Conservation (phyloP, 169 alveolate species). For the Prorocentrum cordatum region DNA sequence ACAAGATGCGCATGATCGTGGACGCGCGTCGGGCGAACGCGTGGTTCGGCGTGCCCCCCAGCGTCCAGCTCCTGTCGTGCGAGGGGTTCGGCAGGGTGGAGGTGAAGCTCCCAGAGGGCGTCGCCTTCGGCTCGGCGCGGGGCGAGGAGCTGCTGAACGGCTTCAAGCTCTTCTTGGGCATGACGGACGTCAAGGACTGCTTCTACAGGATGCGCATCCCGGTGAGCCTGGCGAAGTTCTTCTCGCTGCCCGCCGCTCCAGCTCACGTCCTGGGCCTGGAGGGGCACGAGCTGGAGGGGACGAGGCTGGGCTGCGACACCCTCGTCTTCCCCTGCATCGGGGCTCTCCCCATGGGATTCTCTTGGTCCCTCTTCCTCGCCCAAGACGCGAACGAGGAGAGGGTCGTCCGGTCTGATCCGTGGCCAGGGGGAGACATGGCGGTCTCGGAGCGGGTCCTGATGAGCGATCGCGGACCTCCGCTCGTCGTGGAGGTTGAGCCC, state of each 20-base stretch:
- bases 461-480: no score
- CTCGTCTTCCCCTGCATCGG: background rate
- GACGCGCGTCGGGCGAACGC: slow-evolving; percentile 6
- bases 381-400: slow-evolving; percentile 7
- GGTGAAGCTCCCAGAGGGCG: background rate
- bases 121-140: background rate
- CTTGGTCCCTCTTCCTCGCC: background rate
- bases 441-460: no score
- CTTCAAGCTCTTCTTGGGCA: background rate
- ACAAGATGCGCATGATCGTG: slow-evolving; percentile 1
- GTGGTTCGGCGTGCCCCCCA: background rate
- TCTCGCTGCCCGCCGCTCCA: slow-evolving; percentile 6
- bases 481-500: no score
- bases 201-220: slow-evolving; percentile 34
- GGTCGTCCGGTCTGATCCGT: no score
- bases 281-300: background rate
- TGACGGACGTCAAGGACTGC: slow-evolving; percentile 5
- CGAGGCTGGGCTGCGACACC: background rate
- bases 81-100: background rate
- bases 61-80: background rate
- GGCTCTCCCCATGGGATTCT: background rate
- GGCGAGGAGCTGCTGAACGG: background rate
- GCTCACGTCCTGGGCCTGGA: background rate
- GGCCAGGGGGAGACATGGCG: no score
- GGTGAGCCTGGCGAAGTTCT: background rate